Percentiles rank a stretch among this genome's conserved stretches.
Evolutionary conservation across 2,329 filamentous ascomycete species (phyloP).

Genomic region (Aphanoascus verrucosus): DNA sequence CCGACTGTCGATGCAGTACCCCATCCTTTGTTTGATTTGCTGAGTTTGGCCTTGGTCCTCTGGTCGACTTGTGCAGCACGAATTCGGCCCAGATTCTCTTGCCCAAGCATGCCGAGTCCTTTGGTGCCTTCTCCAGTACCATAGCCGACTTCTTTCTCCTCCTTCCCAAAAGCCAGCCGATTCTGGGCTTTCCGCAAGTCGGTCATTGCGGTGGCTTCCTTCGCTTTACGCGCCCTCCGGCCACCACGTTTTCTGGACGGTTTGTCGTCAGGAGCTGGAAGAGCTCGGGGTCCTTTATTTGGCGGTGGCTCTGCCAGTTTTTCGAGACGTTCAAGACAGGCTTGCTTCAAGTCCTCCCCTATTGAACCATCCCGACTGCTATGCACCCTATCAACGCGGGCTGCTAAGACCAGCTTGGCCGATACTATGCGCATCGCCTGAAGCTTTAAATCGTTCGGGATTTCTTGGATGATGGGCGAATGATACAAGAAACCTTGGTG

Average conservation of each 20-base stretch:
- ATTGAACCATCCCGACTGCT: conserved; percentile 69
- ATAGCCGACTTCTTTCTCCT: conserved; percentile 88
- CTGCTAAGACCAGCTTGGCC: conserved; percentile 86
- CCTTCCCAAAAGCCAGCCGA: conserved; percentile 87
- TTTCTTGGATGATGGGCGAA: conserved; percentile 74
- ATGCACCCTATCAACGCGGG: conserved; percentile 78
- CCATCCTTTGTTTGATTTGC: conserved; percentile 94
- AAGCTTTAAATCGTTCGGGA: conserved; percentile 76
- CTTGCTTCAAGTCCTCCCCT: conserved; percentile 69
- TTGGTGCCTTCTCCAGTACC: conserved; percentile 74
- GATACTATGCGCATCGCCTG: conserved; percentile 93
- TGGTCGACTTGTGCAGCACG: conserved; percentile 83
- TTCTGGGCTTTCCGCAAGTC: conserved; percentile 94
- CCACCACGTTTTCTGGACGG: conserved; percentile 87
- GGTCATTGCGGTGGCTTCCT: conserved; percentile 94
- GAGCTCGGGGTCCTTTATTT: conserved; percentile 74
- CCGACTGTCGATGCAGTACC: conserved; percentile 53
- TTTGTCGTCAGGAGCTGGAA: conserved; percentile 92
- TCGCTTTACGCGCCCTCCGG: conserved; percentile 78
- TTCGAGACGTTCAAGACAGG: conserved; percentile 75
- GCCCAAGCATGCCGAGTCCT: conserved; percentile 91
- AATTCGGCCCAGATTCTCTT: conserved; percentile 76
- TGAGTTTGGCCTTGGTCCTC: conserved; percentile 82
- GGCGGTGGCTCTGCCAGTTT: conserved; percentile 86
- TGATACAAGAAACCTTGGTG: conserved; percentile 92